Evolutionary conservation across 768 basidiomycete species (phyloP).

Genomic region (Pleurotus giganteus): DNA sequence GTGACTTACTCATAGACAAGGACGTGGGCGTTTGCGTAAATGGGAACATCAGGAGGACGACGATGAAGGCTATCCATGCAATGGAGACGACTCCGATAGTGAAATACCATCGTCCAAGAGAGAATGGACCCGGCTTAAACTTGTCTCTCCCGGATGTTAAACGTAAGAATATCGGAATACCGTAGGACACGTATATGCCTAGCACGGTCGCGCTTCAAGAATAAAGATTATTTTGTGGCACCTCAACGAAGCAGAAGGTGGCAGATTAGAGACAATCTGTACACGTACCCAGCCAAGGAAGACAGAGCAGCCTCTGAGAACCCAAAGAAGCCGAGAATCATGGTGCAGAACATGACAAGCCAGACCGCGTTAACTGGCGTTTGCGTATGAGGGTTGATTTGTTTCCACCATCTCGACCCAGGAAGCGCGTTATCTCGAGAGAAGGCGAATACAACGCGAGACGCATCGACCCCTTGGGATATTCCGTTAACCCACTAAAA

Average conservation of each 20-base stretch:
- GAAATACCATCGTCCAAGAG: conserved; percentile 26
- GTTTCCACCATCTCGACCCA: conserved; percentile 34
- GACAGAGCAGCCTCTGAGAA: conserved; percentile 31
- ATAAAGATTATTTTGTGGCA: background rate
- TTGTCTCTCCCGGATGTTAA: conserved; percentile 31
- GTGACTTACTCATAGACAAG: conserved; percentile 31
- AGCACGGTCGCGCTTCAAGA: conserved; percentile 27
- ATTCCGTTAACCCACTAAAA: conserved; percentile 59
- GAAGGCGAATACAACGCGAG: conserved; percentile 63
- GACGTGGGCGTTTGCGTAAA: conserved; percentile 17
- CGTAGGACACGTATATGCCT: conserved; percentile 35
- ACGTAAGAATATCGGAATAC: conserved; percentile 33
- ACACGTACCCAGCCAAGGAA: conserved; percentile 31
- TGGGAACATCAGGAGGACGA: conserved; percentile 32
- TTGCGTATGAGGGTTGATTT: conserved; percentile 26
- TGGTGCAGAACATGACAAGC: conserved; percentile 31
- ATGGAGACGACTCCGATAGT: conserved; percentile 27
- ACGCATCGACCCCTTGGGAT: conserved; percentile 64
- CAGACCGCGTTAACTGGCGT: conserved; percentile 41
- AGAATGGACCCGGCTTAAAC: conserved; percentile 33
- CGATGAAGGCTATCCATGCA: conserved; percentile 31
- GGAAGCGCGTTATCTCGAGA: conserved; percentile 42
- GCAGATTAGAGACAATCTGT: background rate
- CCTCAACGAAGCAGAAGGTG: background rate
- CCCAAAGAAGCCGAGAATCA: conserved; percentile 27